A percentile compares a stretch with the other conserved stretches of the same genome.
phyloP scores from a whole-genome alignment of 2,329 filamentous ascomycete genomes.

The Neurospora sp. region DNA sequence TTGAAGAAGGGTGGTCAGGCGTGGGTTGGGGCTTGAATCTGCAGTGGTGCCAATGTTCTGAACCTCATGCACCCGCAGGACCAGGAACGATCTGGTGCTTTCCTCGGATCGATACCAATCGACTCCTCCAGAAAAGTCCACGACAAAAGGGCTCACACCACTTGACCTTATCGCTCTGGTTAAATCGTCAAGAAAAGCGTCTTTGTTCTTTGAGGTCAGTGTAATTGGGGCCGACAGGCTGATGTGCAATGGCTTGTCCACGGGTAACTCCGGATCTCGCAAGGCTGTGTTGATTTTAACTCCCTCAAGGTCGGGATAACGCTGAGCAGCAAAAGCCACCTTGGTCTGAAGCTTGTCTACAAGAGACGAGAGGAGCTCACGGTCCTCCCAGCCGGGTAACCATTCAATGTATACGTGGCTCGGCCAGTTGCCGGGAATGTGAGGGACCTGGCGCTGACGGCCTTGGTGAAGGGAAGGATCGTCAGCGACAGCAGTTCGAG shows the following conservation, averaged over 20 bases:
- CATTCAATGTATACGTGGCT: slow-evolving; percentile 71
- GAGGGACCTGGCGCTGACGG: slow-evolving; percentile 69
- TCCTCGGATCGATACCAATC: slow-evolving; percentile 43
- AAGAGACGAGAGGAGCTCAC: slow-evolving; percentile 34
- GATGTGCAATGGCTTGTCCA: slow-evolving; percentile 65
- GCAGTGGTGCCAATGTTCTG: neutral
- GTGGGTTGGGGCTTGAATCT: slow-evolving; percentile 29
- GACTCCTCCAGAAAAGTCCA: slow-evolving; percentile 21
- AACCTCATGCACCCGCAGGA: slow-evolving; percentile 48
- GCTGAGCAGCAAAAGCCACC: slow-evolving; percentile 43
- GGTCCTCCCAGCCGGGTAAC: slow-evolving; percentile 8
- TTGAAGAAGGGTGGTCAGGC: slow-evolving; percentile 51
- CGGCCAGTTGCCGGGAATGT: slow-evolving; percentile 85
- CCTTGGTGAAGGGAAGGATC: slow-evolving; percentile 80
- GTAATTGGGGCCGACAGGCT: slow-evolving; percentile 77
- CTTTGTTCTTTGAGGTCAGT: slow-evolving; percentile 62
- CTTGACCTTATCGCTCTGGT: slow-evolving; percentile 26
- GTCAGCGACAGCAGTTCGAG: slow-evolving; percentile 67
- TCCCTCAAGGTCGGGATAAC: slow-evolving; percentile 42
- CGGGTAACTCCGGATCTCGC: neutral
- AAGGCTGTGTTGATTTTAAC: neutral
- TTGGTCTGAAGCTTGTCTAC: slow-evolving; percentile 27
- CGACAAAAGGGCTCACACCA: slow-evolving; percentile 22
- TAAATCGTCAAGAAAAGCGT: slow-evolving; percentile 52
- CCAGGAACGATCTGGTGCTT: slow-evolving; percentile 72